Evolutionary conservation across 2,329 filamentous ascomycete genomes (phyloP).

Genomic region (Dendryphion nanum): DNA sequence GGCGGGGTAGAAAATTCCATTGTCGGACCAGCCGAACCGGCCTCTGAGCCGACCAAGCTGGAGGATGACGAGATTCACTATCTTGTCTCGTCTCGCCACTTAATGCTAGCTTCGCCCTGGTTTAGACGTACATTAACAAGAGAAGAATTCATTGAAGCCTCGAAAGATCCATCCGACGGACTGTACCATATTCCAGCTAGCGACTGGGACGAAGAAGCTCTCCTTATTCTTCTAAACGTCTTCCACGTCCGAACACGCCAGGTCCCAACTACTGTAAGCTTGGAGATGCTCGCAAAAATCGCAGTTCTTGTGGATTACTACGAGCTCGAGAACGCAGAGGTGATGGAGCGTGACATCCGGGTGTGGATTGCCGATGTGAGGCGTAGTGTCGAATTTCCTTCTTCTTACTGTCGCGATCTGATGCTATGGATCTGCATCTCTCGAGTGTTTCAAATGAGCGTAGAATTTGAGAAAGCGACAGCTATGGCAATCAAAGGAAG

Average conservation of each 20-base stretch:
- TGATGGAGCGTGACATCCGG: constrained; percentile 43
- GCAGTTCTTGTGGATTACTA: constrained; percentile 46
- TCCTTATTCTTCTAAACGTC: constrained; percentile 45
- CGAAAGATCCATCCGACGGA: neutral
- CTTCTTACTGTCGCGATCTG: constrained; percentile 14
- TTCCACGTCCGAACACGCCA: constrained; percentile 44
- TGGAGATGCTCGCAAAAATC: constrained; percentile 48
- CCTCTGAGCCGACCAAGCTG: neutral
- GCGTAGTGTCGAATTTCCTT: neutral
- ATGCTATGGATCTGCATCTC: constrained; percentile 24
- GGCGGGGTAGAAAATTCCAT: neutral
- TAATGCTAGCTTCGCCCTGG: constrained; percentile 6
- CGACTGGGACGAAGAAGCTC: constrained; percentile 38
- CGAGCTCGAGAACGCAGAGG: constrained; percentile 38
- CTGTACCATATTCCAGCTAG: constrained; percentile 2
- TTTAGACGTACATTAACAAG: constrained; percentile 3
- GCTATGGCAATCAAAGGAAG: constrained; percentile 3
- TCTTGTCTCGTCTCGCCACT: constrained; percentile 7
- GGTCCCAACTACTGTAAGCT: constrained; percentile 38
- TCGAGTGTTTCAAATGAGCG: constrained; percentile 14
- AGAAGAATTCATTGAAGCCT: constrained; percentile 1
- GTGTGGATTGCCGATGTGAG: constrained; percentile 40
- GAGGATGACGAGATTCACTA: constrained; percentile 4
- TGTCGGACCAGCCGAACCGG: neutral
- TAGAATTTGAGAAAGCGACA: constrained; percentile 12